Evolutionary conservation across 108 stramenopile species (phyloP).

Genomic region (Cyclotella cryptica): DNA sequence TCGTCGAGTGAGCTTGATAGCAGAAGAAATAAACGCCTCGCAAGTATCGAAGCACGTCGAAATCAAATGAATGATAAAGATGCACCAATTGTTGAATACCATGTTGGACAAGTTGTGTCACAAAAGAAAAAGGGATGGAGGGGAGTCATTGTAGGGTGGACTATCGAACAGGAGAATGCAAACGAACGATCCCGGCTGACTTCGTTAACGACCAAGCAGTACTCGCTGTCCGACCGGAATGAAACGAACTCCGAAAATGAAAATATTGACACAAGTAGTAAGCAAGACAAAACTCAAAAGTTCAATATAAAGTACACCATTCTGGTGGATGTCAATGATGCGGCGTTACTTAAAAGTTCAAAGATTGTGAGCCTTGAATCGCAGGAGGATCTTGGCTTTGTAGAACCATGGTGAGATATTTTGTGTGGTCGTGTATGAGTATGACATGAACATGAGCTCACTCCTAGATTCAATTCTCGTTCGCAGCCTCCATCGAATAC

Average conservation of each 20-base stretch:
- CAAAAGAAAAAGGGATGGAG: conserved; percentile 74
- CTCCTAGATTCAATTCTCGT: neutral
- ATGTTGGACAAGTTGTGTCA: conserved; percentile 78
- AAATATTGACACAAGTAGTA: neutral
- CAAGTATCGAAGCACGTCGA: conserved; percentile 30
- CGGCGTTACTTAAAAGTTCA: conserved; percentile 43
- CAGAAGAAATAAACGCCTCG: conserved; percentile 24
- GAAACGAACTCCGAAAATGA: conserved; percentile 1
- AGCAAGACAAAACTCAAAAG: conserved; percentile 10
- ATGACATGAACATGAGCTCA: neutral
- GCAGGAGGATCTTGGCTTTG: conserved; percentile 64
- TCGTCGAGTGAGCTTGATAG: conserved; percentile 56
- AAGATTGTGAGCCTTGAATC: conserved; percentile 41
- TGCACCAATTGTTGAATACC: conserved; percentile 58
- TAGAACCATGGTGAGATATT: conserved; percentile 55
- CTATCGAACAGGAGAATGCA: conserved; percentile 24
- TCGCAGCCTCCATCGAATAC: conserved; percentile 65
- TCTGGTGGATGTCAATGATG: conserved; percentile 74
- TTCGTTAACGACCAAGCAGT: conserved; percentile 76
- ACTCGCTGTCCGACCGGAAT: conserved; percentile 24
- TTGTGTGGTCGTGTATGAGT: neutral
- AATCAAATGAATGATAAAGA: conserved; percentile 1
- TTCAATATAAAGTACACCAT: conserved; percentile 60
- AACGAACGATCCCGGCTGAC: conserved; percentile 33
- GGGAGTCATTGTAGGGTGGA: conserved; percentile 80